Base-by-base conservation (phyloP, 1,284 basidiomycete species). In the Sanghuangporus sanghuang region DNA sequence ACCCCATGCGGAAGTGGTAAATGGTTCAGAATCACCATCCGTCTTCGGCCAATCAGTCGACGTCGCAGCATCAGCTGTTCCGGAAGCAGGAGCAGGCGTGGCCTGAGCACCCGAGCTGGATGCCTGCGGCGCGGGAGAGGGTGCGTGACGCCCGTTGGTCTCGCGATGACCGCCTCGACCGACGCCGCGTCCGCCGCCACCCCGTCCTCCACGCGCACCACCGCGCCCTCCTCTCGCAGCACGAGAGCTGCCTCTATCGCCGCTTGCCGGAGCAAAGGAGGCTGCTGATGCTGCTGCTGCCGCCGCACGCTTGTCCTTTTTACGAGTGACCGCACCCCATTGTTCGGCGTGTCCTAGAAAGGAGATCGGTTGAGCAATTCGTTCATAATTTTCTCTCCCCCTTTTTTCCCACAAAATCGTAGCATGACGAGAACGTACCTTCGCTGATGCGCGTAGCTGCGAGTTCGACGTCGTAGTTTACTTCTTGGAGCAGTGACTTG, bases 281-380 rank as follows among this genome's bases (percentile, higher is more conserved):
- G 69, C 62, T 44, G 69, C 38, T 67, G 76, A 64, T 67, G 69
- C 62, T 44, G 69, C 38, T 67, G 69, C 62, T 44, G 68, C 40
- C 1, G 74, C 49, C 7, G 72, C 64, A 72, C 90, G 91, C 81
- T 93, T 93, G 73, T 92, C 88, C 80, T 93, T 95, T 85, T 95
- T 95, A 74, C 85, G 86, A 69, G 86, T 87, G 68, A 95, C 93
- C 55, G 90, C 86, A 53, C 86, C 92, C 91, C 93, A 96, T 75
- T 92, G 92, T 73, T 89, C 84, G 52, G 83, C 89, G 68, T 82
- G 82, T 71, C 93, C 93, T 94, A 46, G 72, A 21, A 57, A 65
- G 62, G 54, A 50, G 65, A 68, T 61, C 35, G 48, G 27, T 57
- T 63, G 27, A 32, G 27, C 53, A 65, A 49, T 62, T 55, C 63